Evolutionary conservation across 2,329 filamentous ascomycete species (phyloP), one percentile per base, ranked within the genome.

Genomic region (Aspergillus sp.): DNA sequence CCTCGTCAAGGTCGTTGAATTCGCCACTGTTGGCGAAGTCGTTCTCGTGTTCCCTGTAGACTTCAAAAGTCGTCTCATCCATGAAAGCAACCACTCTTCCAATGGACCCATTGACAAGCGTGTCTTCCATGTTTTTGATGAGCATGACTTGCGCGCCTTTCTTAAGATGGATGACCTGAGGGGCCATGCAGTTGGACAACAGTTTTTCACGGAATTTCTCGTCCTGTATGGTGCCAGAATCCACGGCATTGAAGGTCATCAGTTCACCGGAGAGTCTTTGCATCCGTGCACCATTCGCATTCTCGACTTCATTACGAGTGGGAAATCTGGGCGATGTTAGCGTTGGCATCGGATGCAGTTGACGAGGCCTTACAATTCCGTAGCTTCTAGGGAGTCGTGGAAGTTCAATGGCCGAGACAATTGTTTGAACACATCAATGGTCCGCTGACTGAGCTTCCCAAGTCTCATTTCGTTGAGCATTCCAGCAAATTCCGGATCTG

Each of bases 391-490:
- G 3, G 84, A 82, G 65, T 95, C 91, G 44, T 87, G 79, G 57
- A 89, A 90, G 3, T 80, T 76, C 1, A 95, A 78, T 0, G 86
- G 85, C 22, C 94, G 80, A 22, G 84, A 82, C 3, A 99, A 77
- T 3, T 79, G 80, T 62, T 82, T 85, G 75, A 99, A 99, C 0
- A 85, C 83, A 8, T 81, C 76, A 32, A 95, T 85, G 0, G 92
- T 96, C 8, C 82, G 76, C n/a, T 84, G 80, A 30, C 82, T 88
- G 48, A 97, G 86, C 48, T 82, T 86, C 3, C 94, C 94, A 50
- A 97, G 79, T 45, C 94, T 87, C 90, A 99, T 96, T 71, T 99
- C 93, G 66, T 99, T 99, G 47, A 99, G 81, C 92, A 99, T 99
- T 5, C 81, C 79, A 11, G 94, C 94, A 71, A 99, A 99, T 20